Evolutionary conservation across 2,329 filamentous ascomycete genomes (phyloP).

Genomic region (Aureobasidium zeae): DNA sequence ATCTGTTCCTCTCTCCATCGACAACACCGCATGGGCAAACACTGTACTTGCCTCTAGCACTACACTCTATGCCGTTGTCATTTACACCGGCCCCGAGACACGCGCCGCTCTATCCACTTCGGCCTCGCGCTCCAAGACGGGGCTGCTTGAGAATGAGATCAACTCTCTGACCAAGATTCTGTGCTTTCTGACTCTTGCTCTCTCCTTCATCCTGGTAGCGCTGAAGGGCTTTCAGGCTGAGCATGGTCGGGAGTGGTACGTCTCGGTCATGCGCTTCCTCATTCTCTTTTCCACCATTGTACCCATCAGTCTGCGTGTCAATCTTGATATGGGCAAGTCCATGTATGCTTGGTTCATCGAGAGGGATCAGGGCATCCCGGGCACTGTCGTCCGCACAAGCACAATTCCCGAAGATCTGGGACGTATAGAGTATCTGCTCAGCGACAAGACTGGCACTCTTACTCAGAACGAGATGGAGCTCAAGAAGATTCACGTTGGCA

Average conservation of each 20-base stretch:
- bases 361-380: constrained; percentile 77
- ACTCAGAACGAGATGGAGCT: constrained; percentile 81
- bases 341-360: constrained; percentile 96
- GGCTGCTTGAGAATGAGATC: constrained; percentile 89
- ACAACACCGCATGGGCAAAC: constrained; percentile 98
- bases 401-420: constrained; percentile 96
- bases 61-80: constrained; percentile 75
- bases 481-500: constrained; percentile 97
- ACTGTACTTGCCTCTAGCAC: constrained; percentile 92
- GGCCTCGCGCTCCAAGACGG: constrained; percentile 85
- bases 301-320: constrained; percentile 90
- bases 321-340: constrained; percentile 93
- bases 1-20: constrained; percentile 73
- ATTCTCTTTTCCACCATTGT: constrained; percentile 99
- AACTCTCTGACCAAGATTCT: constrained; percentile 95
- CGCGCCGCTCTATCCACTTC: constrained; percentile 89
- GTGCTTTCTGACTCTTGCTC: constrained; percentile 73
- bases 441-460: constrained; percentile 95
- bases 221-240: constrained; percentile 68
- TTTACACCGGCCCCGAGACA: constrained; percentile 93
- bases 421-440: constrained; percentile 89
- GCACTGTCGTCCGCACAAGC: constrained; percentile 87
- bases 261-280: constrained; percentile 95
- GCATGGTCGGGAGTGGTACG: constrained; percentile 69
- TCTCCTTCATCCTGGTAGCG: constrained; percentile 82